These are phyloP conservation scores for Moesziomyces sp. DNA, from an alignment of 1,284 basidiomycete species.

Conservation along the genomic window DNA sequence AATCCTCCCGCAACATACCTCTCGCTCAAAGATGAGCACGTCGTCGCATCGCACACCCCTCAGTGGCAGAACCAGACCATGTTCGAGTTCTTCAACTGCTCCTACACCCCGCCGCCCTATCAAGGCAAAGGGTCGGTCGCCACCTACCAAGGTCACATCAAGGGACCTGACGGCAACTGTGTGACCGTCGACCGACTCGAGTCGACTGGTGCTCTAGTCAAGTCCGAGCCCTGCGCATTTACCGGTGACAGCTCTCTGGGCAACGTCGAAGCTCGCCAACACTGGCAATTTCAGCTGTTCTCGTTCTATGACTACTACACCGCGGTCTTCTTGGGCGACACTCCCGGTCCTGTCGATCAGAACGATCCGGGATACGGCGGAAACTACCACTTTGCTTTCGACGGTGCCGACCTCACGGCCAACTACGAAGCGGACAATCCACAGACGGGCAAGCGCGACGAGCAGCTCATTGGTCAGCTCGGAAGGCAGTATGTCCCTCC, in stretches of 20 bases:
- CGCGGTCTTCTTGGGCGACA: conserved; percentile 9
- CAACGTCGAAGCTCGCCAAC: conserved; percentile 8
- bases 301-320: conserved; percentile 6
- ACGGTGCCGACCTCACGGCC: not conserved
- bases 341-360: conserved; percentile 2
- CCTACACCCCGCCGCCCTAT: not conserved
- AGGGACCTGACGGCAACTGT: conserved; percentile 10
- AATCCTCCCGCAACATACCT: conserved; percentile 6
- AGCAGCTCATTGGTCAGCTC: conserved; percentile 12
- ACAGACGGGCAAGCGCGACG: not conserved
- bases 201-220: not conserved
- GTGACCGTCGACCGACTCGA: not conserved
- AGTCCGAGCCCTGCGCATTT: conserved; percentile 4
- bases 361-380: not conserved
- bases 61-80: conserved; percentile 2
- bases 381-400: conserved; percentile 7
- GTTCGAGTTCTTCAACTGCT: conserved; percentile 22
- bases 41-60: not conserved
- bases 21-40: not conserved
- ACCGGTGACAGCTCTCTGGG: conserved; percentile 2
- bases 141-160: conserved; percentile 20
- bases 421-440: conserved; percentile 1
- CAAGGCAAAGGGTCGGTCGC: not conserved
- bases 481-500: conserved; percentile 7
- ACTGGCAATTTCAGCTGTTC: conserved; percentile 15